Evolutionary conservation across 75 land plant species (phyloP), one percentile per base, ranked within the genome.

Genomic region (Pinus albicaulis): DNA sequence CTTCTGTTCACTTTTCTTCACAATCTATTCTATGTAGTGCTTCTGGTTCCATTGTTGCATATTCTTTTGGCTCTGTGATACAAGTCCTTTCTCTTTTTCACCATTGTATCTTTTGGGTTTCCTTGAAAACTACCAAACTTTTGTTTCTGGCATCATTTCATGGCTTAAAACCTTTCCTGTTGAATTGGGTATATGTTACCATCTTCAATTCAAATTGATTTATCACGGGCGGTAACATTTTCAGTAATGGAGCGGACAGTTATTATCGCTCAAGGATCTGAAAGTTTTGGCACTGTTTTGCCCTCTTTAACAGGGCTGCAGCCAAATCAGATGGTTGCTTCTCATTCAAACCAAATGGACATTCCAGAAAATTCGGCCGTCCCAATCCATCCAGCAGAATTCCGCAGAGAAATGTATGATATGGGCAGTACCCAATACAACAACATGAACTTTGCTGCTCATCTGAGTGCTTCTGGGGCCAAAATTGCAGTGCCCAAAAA

Each of bases 211-310:
- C 22, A 36, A 36, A 63, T 63, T 63, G 15, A 17, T 36, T 65
- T n/a, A 8, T 41, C 24, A 28, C 19, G 31, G 53, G 38, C 36
- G 31, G 36, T 23, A 34, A 22, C 22, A 41, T 41, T 68, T 38
- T 68, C 71, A 68, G 3, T 13, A n/a, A 41, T 68, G 71, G 71
- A 68, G 71, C 24, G n/a, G 4, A 7, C 10, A 41, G 71, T 68
- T 2, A 7, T 41, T 12, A 68, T 3, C 20, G 20, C 3, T 52
- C 24, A 41, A 41, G 71, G 71, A 68, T 41, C 52, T 68, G 53
- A 68, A 36, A 36, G 23, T 13, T 20, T 68, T 68, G 71, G n/a
- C 48, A 52, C 71, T 20, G 34, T 68, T 68, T 68, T n/a, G 48
- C 71, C 71, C n/a, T 68, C 52, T 68, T n/a, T 12, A 41, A n/a